Evolutionary conservation across 1,284 basidiomycete genomes (phyloP).

Genomic region (Stygiomarasmius scandens): DNA sequence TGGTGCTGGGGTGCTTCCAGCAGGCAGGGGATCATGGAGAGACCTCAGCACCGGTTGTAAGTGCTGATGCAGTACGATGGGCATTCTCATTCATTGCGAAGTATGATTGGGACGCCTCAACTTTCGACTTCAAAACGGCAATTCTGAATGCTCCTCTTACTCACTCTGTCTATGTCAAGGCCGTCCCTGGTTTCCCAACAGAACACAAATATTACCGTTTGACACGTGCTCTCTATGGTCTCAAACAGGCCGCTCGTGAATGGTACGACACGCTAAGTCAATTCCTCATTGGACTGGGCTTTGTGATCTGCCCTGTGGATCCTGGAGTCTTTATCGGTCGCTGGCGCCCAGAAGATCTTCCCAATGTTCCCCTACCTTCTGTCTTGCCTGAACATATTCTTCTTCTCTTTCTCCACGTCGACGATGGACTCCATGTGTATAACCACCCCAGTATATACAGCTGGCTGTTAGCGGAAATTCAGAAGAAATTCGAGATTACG

Average conservation of each 20-base stretch:
- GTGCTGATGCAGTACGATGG: neutral
- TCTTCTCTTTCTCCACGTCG: neutral
- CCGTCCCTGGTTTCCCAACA: slow-evolving; percentile 27
- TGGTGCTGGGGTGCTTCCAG: slow-evolving; percentile 4
- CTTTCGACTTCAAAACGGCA: slow-evolving; percentile 31
- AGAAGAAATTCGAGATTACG: neutral
- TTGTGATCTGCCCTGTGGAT: slow-evolving; percentile 17
- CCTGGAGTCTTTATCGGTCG: slow-evolving; percentile 17
- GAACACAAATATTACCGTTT: slow-evolving; percentile 9
- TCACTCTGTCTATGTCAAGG: slow-evolving; percentile 31
- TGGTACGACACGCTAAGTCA: slow-evolving; percentile 27
- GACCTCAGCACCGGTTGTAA: neutral
- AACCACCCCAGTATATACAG: neutral
- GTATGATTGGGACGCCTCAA: neutral
- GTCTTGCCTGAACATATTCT: neutral
- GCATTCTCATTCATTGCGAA: neutral
- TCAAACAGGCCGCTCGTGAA: slow-evolving; percentile 31
- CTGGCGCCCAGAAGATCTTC: slow-evolving; percentile 10
- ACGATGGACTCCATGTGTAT: neutral
- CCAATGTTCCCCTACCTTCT: slow-evolving; percentile 13
- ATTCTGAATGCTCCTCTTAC: slow-evolving; percentile 33
- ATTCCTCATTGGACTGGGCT: slow-evolving; percentile 18
- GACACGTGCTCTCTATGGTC: slow-evolving; percentile 27
- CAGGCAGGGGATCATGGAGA: neutral
- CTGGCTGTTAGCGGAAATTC: neutral